Base-by-base conservation (phyloP, 805 yeast genomes). In the Kazachstania viticola region DNA sequence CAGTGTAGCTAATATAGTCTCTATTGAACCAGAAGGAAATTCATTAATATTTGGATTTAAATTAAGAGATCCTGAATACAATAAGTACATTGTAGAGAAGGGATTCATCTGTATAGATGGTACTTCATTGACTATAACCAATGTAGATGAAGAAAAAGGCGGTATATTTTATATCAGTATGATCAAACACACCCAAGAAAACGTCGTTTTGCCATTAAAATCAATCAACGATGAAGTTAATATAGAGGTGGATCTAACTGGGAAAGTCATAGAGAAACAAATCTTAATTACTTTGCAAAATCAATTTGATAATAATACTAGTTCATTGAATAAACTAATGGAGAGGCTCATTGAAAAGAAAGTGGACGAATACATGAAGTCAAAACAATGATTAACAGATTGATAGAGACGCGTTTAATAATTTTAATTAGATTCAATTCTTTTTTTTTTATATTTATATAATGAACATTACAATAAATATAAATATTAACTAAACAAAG, bases 101-200 rank as follows among this genome's bases (percentile, higher is more conserved):
- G 99, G 99, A 4, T 91, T 88, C 49, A 79, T 91, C 36, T 74
- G 91, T 17, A 60, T 91, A 13, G 98, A 91, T 52, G 99, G 99
- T 22, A 79, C 94, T 1, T 82, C 95, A 15, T 65, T 91, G 41
- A 91, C 99, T 0, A 77, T 91, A 9, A 83, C 88, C 0, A 65
- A 64, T 17, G 96, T 87, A 4, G 76, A 85, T 50, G 73, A 75
- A 44, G 24, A n/a, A n/a, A 19, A 25, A 2, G 50, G 48, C 4
- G 58, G 51, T 4, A 67, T 70, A 13, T 91, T 91, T 48, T 71
- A 82, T 30, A 83, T 91, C 33, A 82, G 87, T 79, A 77, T 91
- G 79, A 80, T 91, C 35, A 79, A 82, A 25, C 87, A 87, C 52
- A 85, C 97, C 0, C 97, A 91, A 56, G 68, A 64, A 11, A 75